A percentile compares a stretch with the other conserved stretches of the same genome.
These are phyloP conservation scores for Cinchona pubescens DNA, from an alignment of 257 asterid species.

Conservation along the genomic window DNA sequence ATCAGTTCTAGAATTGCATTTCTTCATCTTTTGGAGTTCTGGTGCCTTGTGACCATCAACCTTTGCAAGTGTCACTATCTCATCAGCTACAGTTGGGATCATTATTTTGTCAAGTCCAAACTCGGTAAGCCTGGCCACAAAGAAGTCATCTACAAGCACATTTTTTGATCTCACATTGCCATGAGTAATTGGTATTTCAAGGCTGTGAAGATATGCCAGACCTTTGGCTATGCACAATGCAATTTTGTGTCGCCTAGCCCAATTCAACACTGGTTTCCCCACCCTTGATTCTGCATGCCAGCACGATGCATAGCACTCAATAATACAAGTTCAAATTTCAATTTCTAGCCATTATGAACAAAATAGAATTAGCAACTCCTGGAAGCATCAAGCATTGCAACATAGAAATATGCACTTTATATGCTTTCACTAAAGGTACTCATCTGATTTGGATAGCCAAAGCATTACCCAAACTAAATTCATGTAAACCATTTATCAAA, in stretches of 20 bases:
- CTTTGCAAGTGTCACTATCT: conserved; percentile 66
- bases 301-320: conserved; percentile 6
- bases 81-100: conserved; percentile 81
- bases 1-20: conserved; percentile 78
- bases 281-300: conserved; percentile 63
- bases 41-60: conserved; percentile 91
- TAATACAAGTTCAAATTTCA: not conserved
- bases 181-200: conserved; percentile 83
- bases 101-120: conserved; percentile 87
- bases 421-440: conserved; percentile 2
- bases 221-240: conserved; percentile 87
- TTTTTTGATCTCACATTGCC: conserved; percentile 84
- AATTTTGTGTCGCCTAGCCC: conserved; percentile 96
- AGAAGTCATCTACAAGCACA: conserved; percentile 81
- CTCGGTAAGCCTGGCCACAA: conserved; percentile 77
- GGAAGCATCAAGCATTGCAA: not conserved
- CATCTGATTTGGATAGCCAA: not conserved
- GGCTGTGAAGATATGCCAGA: conserved; percentile 79
- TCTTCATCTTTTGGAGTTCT: conserved; percentile 90
- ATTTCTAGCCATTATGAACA: not conserved
- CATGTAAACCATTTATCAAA: not conserved
- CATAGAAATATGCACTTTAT: not conserved
- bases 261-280: conserved; percentile 81
- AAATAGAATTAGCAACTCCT: not conserved
- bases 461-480: too few species aligned